Base-by-base conservation (phyloP, 768 basidiomycete genomes). In the Boletus huronensis region DNA sequence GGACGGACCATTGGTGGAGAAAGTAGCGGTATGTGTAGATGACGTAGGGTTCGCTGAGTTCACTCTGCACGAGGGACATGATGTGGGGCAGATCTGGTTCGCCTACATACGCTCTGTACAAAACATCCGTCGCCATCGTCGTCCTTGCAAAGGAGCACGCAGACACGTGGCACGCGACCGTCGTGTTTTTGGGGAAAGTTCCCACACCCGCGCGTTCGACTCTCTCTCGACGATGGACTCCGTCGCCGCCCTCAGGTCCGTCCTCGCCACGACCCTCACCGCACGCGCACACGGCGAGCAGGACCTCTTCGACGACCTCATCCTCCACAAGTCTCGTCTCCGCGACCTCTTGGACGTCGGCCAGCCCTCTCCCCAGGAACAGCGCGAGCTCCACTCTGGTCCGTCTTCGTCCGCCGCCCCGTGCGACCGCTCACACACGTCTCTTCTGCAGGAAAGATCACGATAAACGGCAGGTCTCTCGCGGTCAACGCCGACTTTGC, bases 21-120 rank as follows among this genome's bases (percentile, higher is more conserved):
- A 99, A 99, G 70, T 99, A 98, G 2, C 95, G 87, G 64, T 94
- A 98, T 0, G 95, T 98, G 74, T 96, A 98, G 40, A 93, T 85
- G 50, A 96, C 92, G 73, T 93, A 98, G 40, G 96, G 96, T 72
- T 98, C 95, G 60, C 88, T 92, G 65, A 98, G 83, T 74, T 97
- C 94, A 64, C 80, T 87, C 75, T 95, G 88, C 4, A 96, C 88
- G 54, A 98, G 81, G 19, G 80, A 77, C 82, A 96, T 93, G 65
- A 98, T 87, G 60, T 84, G 82, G 6, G 84, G 83, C 41, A 93
- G 78, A 72, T 93, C 91, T 7, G 79, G 74, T 73, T 92, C 89
- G 63, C 89, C 88, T 48, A 72, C 60, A 70, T 93, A 93, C 61
- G 80, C 80, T 60, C 90, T 81, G 74, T 93, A 93, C 51, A 74